phyloP scores from a whole-genome alignment of 2,329 filamentous ascomycete species.

The Nothopassalora personata region DNA sequence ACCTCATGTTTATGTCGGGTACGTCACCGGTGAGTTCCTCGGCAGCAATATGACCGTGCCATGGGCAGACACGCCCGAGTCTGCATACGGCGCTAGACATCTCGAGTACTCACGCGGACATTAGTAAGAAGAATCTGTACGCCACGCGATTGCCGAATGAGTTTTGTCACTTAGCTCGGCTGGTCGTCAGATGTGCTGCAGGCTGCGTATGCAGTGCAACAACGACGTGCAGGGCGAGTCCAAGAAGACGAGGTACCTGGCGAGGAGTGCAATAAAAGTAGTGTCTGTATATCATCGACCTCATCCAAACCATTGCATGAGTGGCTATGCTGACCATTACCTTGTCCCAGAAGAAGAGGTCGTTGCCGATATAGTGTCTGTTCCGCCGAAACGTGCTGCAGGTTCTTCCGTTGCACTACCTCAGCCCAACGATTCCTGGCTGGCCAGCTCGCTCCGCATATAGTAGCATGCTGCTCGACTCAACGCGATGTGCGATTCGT shows the following conservation, averaged over 20 bases:
- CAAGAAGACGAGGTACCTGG: neutral
- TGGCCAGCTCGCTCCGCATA: neutral
- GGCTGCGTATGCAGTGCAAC: neutral
- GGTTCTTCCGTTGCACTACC: neutral
- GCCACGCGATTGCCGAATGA: neutral
- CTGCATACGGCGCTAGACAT: neutral
- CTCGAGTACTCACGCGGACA: neutral
- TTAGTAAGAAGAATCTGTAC: neutral
- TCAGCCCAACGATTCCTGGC: neutral
- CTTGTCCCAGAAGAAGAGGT: neutral
- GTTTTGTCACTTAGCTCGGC: neutral
- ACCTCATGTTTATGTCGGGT: neutral
- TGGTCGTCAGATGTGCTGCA: neutral
- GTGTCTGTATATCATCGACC: neutral
- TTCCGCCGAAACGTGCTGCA: neutral
- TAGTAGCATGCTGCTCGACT: slow-evolving; percentile 1
- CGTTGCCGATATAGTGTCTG: neutral
- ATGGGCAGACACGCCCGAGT: neutral
- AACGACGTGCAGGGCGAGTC: neutral
- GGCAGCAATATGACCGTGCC: neutral
- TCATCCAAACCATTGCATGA: neutral
- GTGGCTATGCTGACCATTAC: neutral
- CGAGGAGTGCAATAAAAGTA: neutral
- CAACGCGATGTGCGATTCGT: neutral
- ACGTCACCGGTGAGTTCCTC: too few species aligned